A percentile compares a stretch with the other conserved stretches of the same genome.
Evolutionary conservation across 306 rosid genomes (phyloP).

Genomic region (Inga laurina): DNA sequence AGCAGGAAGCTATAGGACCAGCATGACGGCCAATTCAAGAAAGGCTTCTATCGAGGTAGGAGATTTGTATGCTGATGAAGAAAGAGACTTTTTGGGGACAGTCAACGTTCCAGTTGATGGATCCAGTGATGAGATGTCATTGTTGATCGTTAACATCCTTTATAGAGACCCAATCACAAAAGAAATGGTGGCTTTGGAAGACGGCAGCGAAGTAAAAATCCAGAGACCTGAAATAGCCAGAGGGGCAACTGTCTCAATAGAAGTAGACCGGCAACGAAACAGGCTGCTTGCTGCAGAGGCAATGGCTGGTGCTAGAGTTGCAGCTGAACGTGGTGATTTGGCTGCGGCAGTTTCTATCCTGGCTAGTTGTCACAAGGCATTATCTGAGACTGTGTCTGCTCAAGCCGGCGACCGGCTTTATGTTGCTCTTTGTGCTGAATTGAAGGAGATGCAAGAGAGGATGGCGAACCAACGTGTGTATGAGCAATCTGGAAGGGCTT

Average conservation of each 20-base stretch:
- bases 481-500: conserved; percentile 89
- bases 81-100: conserved; percentile 79
- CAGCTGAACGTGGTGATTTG: conserved; percentile 73
- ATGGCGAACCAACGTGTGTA: conserved; percentile 77
- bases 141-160: conserved; percentile 57
- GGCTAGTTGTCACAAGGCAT: conserved; percentile 50
- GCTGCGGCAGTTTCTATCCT: conserved; percentile 69
- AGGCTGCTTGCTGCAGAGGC: conserved; percentile 69
- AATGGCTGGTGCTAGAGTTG: conserved; percentile 77
- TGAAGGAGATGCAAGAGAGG: conserved; percentile 93
- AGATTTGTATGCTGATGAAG: conserved; percentile 91
- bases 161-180: conserved; percentile 71
- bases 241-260: conserved; percentile 53
- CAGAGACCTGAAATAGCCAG: conserved; percentile 58
- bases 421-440: conserved; percentile 63
- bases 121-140: conserved; percentile 54
- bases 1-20: conserved; percentile 78
- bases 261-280: conserved; percentile 87
- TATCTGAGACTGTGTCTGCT: conserved; percentile 69
- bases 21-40: conserved; percentile 51
- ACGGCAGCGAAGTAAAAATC: conserved; percentile 62
- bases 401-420: conserved; percentile 66
- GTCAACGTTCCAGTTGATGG: conserved; percentile 69
- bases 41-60: conserved; percentile 71
- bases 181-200: conserved; percentile 51